Base-by-base conservation (phyloP, 257 asterid species). In the Buddleja alternifolia region DNA sequence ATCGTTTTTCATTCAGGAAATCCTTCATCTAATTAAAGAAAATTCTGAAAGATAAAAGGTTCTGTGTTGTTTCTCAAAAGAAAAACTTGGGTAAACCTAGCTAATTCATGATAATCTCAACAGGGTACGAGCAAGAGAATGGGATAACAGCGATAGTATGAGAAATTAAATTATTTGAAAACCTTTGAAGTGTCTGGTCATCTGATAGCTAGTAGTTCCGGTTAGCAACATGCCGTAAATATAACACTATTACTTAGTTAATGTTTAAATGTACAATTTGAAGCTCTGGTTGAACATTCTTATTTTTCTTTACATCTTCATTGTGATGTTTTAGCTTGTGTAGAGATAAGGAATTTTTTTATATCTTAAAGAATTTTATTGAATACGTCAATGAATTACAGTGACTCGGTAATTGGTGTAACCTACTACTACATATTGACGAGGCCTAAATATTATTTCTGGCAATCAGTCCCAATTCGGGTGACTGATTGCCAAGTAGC, bases 401-500 rank as follows among this genome's bases (percentile, higher is more conserved):
- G 86, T 47, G 70, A 57, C 21, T 45, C 8, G 40, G 9, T 42
- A 59, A 50, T 57, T 73, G 66, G 44, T 74, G 85, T 71, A 71
- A 50, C 40, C 42, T 48, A 56, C 74, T 23, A 32, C 76, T 48
- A 73, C 57, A 11, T 59, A 50, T 36, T 60, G 37, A n/a, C n/a
- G n/a, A 70, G 67, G 63, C 48, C 66, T 77, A 41, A 69, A 53
- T 72, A 69, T 71, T 58, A 41, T 66, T 67, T 53, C 69, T 70
- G 97, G 96, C 93, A 84, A 72, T 92, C 98, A 87, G 95, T 86
- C 86, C 5, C n/a, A 56, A 37, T 58, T 44, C 12, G 21, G n/a
- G 74, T 80, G 92, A 80, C 90, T 87, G 95, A 80, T 92, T 79
- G 98, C 89, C 96, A 68, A 67, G 41, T 50, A 74, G 59, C 81